These are phyloP conservation scores for Sugiyamaella japonica DNA, from an alignment of 1,139 yeast species.

Conservation along the genomic window DNA sequence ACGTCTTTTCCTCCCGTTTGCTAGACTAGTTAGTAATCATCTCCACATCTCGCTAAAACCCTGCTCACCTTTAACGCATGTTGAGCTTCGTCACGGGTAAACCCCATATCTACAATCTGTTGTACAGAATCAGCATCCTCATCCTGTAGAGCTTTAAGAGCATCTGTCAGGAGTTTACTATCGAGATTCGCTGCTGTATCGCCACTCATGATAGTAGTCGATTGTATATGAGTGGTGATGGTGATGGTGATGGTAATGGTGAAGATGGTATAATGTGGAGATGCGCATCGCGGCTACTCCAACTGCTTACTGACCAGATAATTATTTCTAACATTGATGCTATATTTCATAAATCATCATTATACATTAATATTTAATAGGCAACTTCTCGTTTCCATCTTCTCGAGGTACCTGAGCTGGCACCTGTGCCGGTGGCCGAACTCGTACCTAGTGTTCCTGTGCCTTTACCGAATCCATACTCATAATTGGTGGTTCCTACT, in stretches of 20 bases:
- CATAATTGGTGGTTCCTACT: background rate
- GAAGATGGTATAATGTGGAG: no score
- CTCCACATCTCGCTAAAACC: background rate
- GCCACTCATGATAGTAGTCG: background rate
- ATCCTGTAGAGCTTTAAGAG: constrained; percentile 6
- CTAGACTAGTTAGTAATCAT: constrained; percentile 22
- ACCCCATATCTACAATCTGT: constrained; percentile 63
- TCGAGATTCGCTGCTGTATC: background rate
- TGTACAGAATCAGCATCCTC: constrained; percentile 29
- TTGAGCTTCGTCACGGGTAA: constrained; percentile 45
- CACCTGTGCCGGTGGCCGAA: background rate
- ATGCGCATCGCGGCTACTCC: background rate
- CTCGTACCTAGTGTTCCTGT: background rate
- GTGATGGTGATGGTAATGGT: background rate
- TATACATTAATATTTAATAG: constrained; percentile 9
- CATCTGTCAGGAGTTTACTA: constrained; percentile 9
- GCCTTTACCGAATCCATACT: background rate
- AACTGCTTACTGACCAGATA: background rate
- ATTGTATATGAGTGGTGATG: background rate
- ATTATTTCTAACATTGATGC: background rate
- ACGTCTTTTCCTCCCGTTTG: constrained; percentile 45
- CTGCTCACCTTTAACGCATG: constrained; percentile 36
- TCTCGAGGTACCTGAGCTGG: background rate
- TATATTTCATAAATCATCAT: constrained; percentile 3
- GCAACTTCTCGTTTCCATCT: constrained; percentile 21